Conservation (phyloP, 805 yeast species). For the Ogataea nonfermentans region DNA sequence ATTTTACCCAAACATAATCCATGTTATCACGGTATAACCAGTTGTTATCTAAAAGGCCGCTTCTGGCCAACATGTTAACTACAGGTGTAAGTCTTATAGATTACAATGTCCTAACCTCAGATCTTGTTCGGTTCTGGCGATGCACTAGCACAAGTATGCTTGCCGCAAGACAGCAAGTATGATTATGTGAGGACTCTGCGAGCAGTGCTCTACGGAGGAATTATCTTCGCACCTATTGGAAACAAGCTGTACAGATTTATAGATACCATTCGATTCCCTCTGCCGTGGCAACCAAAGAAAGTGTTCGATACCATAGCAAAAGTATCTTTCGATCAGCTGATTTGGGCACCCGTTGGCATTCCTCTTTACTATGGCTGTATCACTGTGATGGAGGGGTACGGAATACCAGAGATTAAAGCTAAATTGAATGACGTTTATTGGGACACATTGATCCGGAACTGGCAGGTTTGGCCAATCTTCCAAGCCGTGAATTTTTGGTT, state of each 20-base stretch:
- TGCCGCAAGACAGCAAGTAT: conserved; percentile 37
- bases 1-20: background rate
- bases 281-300: conserved; percentile 9
- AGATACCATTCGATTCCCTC: conserved; percentile 39
- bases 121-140: conserved; percentile 70
- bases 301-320: conserved; percentile 41
- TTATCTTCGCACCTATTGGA: conserved; percentile 74
- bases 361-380: conserved; percentile 70
- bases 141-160: conserved; percentile 60
- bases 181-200: conserved; percentile 59
- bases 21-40: conserved; percentile 2
- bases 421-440: conserved; percentile 54
- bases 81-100: conserved; percentile 39
- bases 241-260: conserved; percentile 65
- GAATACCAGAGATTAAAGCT: conserved; percentile 36
- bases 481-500: conserved; percentile 75
- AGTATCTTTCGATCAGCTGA: conserved; percentile 67
- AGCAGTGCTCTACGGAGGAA: conserved; percentile 67
- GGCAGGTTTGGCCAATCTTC: conserved; percentile 89
- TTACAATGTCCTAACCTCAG: conserved; percentile 3
- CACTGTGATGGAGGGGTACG: conserved; percentile 61
- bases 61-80: conserved; percentile 42
- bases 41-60: conserved; percentile 1
- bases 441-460: conserved; percentile 70
- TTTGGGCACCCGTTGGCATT: conserved; percentile 76